phyloP scores from a whole-genome alignment of 805 yeast species.

The Starmerella etchellsii region DNA sequence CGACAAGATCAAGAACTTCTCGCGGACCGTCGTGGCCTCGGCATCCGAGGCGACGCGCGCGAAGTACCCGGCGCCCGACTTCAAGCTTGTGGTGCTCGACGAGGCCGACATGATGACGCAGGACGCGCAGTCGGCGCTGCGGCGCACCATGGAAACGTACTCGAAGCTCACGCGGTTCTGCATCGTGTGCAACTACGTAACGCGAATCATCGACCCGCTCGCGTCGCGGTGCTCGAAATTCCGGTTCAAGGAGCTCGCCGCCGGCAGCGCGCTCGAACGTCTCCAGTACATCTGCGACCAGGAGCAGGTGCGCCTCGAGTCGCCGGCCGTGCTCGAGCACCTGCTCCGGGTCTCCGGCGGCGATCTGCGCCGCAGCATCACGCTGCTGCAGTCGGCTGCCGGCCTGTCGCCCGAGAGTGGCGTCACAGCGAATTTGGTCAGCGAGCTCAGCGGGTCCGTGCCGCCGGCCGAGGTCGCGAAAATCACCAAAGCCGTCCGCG shows the following conservation, averaged over 20 bases:
- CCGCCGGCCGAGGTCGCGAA: constrained; percentile 36
- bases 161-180: constrained; percentile 87
- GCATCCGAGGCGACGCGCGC: constrained; percentile 56
- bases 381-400: constrained; percentile 66
- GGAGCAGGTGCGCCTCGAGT: constrained; percentile 35
- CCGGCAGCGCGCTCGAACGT: constrained; percentile 55
- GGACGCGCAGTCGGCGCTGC: constrained; percentile 83
- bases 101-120: constrained; percentile 96
- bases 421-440: constrained; percentile 37
- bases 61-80: constrained; percentile 91
- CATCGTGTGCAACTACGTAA: constrained; percentile 87
- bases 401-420: constrained; percentile 21
- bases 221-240: constrained; percentile 96
- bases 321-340: constrained; percentile 41
- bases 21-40: constrained; percentile 70
- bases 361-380: constrained; percentile 86
- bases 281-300: constrained; percentile 45
- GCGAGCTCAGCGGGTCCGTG: constrained; percentile 68
- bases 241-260: constrained; percentile 69
- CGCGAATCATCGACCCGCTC: constrained; percentile 90
- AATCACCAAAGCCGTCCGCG: constrained; percentile 31
- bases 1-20: constrained; percentile 91
- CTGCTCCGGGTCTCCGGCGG: constrained; percentile 70
- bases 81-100: constrained; percentile 80
- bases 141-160: constrained; percentile 58